These are phyloP conservation scores for Nicotiana otophora DNA, from an alignment of 257 asterid genomes.

Conservation along the genomic window DNA sequence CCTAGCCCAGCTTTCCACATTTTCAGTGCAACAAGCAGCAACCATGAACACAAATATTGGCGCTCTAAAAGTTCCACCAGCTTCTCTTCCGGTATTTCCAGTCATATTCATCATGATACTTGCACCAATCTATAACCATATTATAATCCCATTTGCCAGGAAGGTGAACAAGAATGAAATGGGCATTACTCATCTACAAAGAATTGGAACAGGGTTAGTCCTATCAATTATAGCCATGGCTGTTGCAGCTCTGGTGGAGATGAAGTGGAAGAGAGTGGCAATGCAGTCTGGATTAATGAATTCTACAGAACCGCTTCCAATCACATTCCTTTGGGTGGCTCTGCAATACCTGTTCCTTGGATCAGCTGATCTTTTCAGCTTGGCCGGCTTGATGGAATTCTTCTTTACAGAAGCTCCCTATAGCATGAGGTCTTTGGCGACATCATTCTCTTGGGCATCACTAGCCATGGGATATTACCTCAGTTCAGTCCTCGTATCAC, in stretches of 20 bases:
- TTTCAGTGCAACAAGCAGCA: slow-evolving; percentile 84
- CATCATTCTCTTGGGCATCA: slow-evolving; percentile 80
- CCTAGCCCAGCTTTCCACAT: slow-evolving; percentile 87
- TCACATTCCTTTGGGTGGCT: slow-evolving; percentile 75
- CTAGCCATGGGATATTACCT: slow-evolving; percentile 76
- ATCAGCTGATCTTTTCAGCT: slow-evolving; percentile 87
- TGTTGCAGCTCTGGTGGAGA: slow-evolving; percentile 68
- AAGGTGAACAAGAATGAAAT: slow-evolving; percentile 48
- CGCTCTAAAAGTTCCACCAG: slow-evolving; percentile 61
- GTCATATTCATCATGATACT: slow-evolving; percentile 57
- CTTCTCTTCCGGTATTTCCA: slow-evolving; percentile 79
- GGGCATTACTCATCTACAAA: slow-evolving; percentile 66
- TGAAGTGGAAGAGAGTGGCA: slow-evolving; percentile 50
- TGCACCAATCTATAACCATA: slow-evolving; percentile 64
- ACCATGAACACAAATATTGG: slow-evolving; percentile 72
- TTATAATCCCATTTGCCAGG: slow-evolving; percentile 49
- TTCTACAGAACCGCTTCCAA: slow-evolving; percentile 54
- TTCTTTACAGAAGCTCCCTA: slow-evolving; percentile 74
- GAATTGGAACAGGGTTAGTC: slow-evolving; percentile 64
- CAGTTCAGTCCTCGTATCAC: slow-evolving; percentile 58
- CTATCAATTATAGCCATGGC: slow-evolving; percentile 69
- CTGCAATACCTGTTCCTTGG: slow-evolving; percentile 73
- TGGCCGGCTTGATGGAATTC: slow-evolving; percentile 85
- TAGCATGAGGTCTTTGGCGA: slow-evolving; percentile 71
- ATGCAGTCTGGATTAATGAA: slow-evolving; percentile 37